Evolutionary conservation across 768 basidiomycete species (phyloP).

Genomic region (Lactarius trivialis): DNA sequence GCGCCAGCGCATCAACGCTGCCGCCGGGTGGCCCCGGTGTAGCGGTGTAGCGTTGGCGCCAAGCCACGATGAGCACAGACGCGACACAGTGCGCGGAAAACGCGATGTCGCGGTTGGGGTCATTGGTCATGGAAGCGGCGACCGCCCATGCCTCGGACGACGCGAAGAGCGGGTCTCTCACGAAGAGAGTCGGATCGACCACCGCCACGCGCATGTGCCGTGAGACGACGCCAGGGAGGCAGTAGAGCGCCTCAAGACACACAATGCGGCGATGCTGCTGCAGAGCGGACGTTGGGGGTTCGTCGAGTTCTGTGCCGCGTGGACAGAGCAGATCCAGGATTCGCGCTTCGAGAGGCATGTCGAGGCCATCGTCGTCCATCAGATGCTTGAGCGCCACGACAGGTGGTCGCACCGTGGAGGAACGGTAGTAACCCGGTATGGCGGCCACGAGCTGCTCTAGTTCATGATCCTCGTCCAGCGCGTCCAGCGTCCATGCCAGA

Average conservation of each 20-base stretch:
- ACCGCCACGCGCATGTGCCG: neutral
- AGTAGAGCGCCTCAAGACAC: slow-evolving; percentile 13
- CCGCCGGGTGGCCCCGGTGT: neutral
- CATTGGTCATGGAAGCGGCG: neutral
- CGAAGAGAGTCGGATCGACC: neutral
- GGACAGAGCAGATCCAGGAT: slow-evolving; percentile 15
- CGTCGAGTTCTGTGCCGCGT: neutral
- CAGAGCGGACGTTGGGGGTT: neutral
- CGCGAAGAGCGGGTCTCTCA: slow-evolving; percentile 10
- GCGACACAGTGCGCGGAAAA: slow-evolving; percentile 11
- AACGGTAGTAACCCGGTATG: slow-evolving; percentile 16
- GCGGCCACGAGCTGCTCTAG: slow-evolving; percentile 10
- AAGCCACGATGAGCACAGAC: slow-evolving; percentile 1
- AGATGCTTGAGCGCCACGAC: neutral
- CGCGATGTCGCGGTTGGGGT: slow-evolving; percentile 6
- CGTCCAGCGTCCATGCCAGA: slow-evolving; percentile 7
- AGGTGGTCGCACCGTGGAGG: slow-evolving; percentile 1
- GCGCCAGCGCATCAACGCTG: neutral
- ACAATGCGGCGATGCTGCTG: slow-evolving; percentile 5
- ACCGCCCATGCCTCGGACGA: slow-evolving; percentile 11
- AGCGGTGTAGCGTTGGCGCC: neutral
- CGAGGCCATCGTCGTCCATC: slow-evolving; percentile 9
- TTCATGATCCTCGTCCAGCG: slow-evolving; percentile 16
- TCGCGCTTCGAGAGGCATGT: slow-evolving; percentile 12
- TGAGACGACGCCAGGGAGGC: slow-evolving; percentile 1